A percentile compares a stretch with the other conserved stretches of the same genome.
These are phyloP conservation scores for Cladosporium sp. DNA, from an alignment of 2,329 filamentous ascomycete genomes.

Conservation along the genomic window DNA sequence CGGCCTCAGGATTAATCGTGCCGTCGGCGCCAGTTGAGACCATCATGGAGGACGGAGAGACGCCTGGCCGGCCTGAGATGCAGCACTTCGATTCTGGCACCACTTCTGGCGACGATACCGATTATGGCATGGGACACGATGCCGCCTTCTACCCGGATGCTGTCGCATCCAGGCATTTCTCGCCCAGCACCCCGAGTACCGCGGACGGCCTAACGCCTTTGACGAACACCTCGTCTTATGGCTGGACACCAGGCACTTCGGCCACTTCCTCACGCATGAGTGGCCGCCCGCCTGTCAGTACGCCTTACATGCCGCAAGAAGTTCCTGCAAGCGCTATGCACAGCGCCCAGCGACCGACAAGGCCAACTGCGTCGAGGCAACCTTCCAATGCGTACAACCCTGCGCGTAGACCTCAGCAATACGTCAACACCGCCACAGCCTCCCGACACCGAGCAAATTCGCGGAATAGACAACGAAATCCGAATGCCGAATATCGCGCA, in stretches of 20 bases:
- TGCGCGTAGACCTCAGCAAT: conserved; percentile 45
- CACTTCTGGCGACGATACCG: conserved; percentile 24
- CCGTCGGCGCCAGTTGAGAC: conserved; percentile 13
- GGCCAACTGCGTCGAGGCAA: conserved; percentile 43
- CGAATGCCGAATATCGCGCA: conserved; percentile 69
- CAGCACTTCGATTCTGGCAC: conserved; percentile 29
- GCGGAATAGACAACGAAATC: conserved; percentile 56
- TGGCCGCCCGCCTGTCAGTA: background rate
- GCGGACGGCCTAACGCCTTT: conserved; percentile 13
- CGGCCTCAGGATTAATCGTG: conserved; percentile 6
- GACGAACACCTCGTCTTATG: conserved; percentile 1
- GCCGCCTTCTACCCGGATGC: conserved; percentile 23
- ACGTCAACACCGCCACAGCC: conserved; percentile 37
- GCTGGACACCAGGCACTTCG: conserved; percentile 1
- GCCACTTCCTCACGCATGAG: conserved; percentile 10
- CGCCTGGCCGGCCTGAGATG: conserved; percentile 27
- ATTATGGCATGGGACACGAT: conserved; percentile 18
- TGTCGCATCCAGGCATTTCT: conserved; percentile 24
- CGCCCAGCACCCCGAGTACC: conserved; percentile 14
- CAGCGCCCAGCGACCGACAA: conserved; percentile 20
- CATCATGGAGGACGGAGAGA: conserved; percentile 32
- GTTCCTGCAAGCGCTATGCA: conserved; percentile 24
- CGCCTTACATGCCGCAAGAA: conserved; percentile 5
- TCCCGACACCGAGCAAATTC: conserved; percentile 56
- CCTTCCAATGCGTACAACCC: conserved; percentile 50